Evolutionary conservation across 345 rosid species (phyloP).

Genomic region (Syzygium aromaticum): DNA sequence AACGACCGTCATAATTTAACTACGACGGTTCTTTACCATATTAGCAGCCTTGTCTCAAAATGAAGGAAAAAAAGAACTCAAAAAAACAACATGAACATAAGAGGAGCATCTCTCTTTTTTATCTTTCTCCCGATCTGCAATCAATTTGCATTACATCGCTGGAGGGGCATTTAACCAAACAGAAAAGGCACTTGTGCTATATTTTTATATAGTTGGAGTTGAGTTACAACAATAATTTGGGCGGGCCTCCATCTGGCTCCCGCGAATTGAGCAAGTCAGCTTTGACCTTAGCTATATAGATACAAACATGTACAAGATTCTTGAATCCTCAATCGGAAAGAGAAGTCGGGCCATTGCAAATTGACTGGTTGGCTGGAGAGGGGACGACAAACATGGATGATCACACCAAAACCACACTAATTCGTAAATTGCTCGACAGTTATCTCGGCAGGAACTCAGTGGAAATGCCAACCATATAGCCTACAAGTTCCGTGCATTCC

Average conservation of each 20-base stretch:
- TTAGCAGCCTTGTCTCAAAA: neutral
- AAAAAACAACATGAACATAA: neutral
- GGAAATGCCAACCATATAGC: neutral
- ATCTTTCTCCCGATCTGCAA: neutral
- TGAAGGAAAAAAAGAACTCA: neutral
- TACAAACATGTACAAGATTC: constrained; percentile 4
- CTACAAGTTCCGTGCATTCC: constrained; percentile 11
- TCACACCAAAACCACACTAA: neutral
- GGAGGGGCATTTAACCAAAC: neutral
- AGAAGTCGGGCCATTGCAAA: neutral
- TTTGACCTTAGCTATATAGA: neutral
- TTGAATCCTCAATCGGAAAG: neutral
- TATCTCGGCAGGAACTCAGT: neutral
- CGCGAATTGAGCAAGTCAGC: neutral
- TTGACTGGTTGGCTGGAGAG: neutral
- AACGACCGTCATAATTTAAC: neutral
- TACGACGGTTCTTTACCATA: neutral
- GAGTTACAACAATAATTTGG: neutral
- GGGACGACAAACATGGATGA: neutral
- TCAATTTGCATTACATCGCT: neutral
- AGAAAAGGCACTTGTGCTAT: neutral
- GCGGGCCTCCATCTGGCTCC: neutral
- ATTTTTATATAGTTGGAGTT: neutral
- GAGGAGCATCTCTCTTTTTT: neutral
- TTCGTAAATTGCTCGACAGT: neutral